Percentiles rank a stretch among this genome's conserved stretches.
phyloP scores from a whole-genome alignment of 768 basidiomycete species.

The Nidularia sp. region DNA sequence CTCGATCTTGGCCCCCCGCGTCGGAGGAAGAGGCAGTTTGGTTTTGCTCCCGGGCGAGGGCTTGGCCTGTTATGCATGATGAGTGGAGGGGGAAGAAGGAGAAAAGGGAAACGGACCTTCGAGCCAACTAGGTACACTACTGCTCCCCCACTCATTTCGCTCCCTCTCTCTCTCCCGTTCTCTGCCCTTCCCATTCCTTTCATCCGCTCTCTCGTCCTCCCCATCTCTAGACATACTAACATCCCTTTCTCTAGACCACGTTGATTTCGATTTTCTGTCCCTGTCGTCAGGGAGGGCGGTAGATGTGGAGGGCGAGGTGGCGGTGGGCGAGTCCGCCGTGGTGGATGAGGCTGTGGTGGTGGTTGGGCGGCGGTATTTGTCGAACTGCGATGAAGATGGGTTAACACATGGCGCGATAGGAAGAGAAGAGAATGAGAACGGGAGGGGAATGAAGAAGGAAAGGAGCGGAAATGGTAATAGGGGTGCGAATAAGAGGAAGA shows the following conservation, averaged over 20 bases:
- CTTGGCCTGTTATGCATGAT: constrained; percentile 15
- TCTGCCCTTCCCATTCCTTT: neutral
- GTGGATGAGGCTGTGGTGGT: constrained; percentile 12
- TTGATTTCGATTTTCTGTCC: too few relatives aligned
- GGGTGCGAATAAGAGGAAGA: too few relatives aligned
- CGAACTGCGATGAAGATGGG: constrained; percentile 32
- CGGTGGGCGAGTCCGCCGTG: neutral
- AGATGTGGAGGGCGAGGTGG: too few relatives aligned
- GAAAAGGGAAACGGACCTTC: constrained; percentile 21
- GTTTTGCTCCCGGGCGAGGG: constrained; percentile 1
- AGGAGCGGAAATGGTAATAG: too few relatives aligned
- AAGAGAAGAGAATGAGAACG: neutral
- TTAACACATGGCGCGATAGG: neutral
- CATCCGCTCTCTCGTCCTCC: constrained; percentile 3
- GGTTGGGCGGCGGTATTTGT: constrained; percentile 43
- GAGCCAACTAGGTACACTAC: constrained; percentile 32
- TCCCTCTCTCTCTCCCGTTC: neutral
- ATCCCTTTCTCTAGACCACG: too few relatives aligned
- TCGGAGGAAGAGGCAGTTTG: neutral
- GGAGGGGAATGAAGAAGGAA: too few relatives aligned
- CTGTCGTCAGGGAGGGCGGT: too few relatives aligned
- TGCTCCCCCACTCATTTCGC: constrained; percentile 14
- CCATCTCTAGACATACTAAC: constrained; percentile 4
- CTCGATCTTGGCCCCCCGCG: constrained; percentile 12
- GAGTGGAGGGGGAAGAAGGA: constrained; percentile 12